Conservation (phyloP, 106 monocot genomes). For the Vanilla planifolia region DNA sequence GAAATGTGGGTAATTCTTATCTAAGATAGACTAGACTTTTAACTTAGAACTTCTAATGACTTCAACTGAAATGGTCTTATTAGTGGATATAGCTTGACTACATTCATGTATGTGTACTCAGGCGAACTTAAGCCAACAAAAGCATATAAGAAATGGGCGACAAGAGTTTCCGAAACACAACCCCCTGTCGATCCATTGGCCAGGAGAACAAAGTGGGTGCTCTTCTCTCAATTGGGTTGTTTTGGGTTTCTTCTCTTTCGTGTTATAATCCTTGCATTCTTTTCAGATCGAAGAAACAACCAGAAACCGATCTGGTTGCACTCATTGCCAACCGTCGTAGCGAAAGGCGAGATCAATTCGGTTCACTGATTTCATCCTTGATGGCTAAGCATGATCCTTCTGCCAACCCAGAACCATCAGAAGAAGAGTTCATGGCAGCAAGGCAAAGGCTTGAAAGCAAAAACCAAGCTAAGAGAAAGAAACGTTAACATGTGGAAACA, state of each 20-base stretch:
- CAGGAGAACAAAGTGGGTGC: conserved; percentile 39
- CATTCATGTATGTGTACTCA: too few relatives aligned
- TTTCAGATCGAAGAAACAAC: conserved; percentile 55
- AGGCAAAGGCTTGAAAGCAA: conserved; percentile 57
- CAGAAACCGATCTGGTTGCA: conserved; percentile 53
- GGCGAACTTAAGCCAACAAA: conserved; percentile 80
- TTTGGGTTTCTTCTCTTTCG: background rate
- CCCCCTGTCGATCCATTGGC: conserved; percentile 73
- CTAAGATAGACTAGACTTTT: too few relatives aligned
- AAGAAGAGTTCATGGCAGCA: conserved; percentile 85
- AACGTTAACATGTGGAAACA: background rate
- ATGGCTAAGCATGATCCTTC: conserved; percentile 35
- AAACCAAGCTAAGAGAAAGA: background rate
- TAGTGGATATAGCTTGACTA: too few relatives aligned
- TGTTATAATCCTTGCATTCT: background rate
- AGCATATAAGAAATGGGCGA: conserved; percentile 86
- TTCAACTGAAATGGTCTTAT: too few relatives aligned
- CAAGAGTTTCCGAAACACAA: conserved; percentile 48
- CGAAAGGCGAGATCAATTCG: conserved; percentile 60
- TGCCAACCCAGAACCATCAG: conserved; percentile 51
- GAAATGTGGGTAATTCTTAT: too few relatives aligned
- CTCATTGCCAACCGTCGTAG: conserved; percentile 55
- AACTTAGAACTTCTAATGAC: too few relatives aligned
- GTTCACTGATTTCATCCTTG: conserved; percentile 71
- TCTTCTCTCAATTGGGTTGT: background rate